phyloP scores from a whole-genome alignment of 2,329 filamentous ascomycete genomes.

The Dactylella cylindrospora region DNA sequence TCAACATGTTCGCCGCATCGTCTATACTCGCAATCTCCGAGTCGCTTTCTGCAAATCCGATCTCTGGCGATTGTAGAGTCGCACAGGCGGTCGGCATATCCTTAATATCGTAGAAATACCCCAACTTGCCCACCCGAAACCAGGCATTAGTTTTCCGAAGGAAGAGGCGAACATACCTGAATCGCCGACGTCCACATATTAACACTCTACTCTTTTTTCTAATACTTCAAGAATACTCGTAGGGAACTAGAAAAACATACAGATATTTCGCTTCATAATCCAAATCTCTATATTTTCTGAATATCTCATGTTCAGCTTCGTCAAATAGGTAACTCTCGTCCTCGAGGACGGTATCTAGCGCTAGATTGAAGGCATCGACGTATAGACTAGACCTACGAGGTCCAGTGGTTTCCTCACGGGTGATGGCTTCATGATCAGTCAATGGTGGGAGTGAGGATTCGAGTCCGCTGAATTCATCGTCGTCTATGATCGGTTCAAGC shows the following conservation, averaged over 20 bases:
- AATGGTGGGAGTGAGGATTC: conserved; percentile 38
- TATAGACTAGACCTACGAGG: conserved; percentile 61
- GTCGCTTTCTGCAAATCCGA: conserved; percentile 75
- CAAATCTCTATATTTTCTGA: conserved; percentile 71
- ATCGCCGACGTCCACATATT: background rate
- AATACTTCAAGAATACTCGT: too few relatives aligned
- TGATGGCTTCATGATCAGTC: conserved; percentile 22
- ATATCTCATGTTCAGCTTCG: conserved; percentile 73
- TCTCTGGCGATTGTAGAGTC: conserved; percentile 60
- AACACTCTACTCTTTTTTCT: too few relatives aligned
- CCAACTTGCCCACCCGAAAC: conserved; percentile 77
- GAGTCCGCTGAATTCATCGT: conserved; percentile 28
- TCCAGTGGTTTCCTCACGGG: conserved; percentile 18
- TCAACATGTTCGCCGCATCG: conserved; percentile 77
- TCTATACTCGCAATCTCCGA: conserved; percentile 73
- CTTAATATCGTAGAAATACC: conserved; percentile 79
- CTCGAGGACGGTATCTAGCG: conserved; percentile 81
- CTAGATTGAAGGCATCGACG: conserved; percentile 93
- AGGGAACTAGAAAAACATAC: conserved; percentile 57
- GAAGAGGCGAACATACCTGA: conserved; percentile 86
- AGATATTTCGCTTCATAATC: conserved; percentile 87
- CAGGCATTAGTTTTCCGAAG: conserved; percentile 86
- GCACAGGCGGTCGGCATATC: conserved; percentile 68
- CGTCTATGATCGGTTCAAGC: conserved; percentile 11
- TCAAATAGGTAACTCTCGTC: conserved; percentile 89